These are phyloP conservation scores for Colletotrichum sp. DNA, from an alignment of 2,329 filamentous ascomycete genomes.

Conservation along the genomic window DNA sequence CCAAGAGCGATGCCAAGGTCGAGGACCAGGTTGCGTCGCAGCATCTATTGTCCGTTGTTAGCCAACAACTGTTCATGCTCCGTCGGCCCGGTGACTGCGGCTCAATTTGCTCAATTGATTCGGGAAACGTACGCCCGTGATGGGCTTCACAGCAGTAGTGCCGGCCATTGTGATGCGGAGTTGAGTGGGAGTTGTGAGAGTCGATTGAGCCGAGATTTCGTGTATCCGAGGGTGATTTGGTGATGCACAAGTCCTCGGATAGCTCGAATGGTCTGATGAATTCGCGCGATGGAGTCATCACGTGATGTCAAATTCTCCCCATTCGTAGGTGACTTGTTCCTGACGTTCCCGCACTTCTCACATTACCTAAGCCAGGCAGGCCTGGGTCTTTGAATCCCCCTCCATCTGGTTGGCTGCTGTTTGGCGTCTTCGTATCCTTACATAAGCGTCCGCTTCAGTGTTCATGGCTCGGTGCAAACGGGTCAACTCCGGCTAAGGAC, in stretches of 20 bases:
- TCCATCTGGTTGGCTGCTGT: neutral
- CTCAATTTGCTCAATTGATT: slow-evolving; percentile 33
- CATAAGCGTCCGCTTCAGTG: neutral
- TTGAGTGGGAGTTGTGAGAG: slow-evolving; percentile 1
- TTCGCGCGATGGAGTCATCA: slow-evolving; percentile 10
- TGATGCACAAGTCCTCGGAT: neutral
- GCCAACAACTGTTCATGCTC: slow-evolving; percentile 18
- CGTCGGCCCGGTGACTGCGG: slow-evolving; percentile 7
- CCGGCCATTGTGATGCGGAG: slow-evolving; percentile 49
- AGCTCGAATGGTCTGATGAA: slow-evolving; percentile 19
- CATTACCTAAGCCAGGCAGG: slow-evolving; percentile 2
- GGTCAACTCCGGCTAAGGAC: neutral
- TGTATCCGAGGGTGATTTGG: neutral
- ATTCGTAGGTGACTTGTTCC: neutral
- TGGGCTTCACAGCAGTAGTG: slow-evolving; percentile 48
- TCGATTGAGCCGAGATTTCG: slow-evolving; percentile 12
- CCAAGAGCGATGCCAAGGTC: slow-evolving; percentile 62
- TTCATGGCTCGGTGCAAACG: neutral
- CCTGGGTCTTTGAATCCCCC: neutral
- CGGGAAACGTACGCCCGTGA: slow-evolving; percentile 60
- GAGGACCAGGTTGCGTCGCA: slow-evolving; percentile 62
- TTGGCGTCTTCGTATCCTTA: neutral
- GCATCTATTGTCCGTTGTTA: slow-evolving; percentile 55
- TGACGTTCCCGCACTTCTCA: neutral
- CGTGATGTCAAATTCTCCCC: slow-evolving; percentile 8